These are phyloP conservation scores for Xylariaceae sp. DNA, from an alignment of 2,329 filamentous ascomycete genomes.

Conservation along the genomic window DNA sequence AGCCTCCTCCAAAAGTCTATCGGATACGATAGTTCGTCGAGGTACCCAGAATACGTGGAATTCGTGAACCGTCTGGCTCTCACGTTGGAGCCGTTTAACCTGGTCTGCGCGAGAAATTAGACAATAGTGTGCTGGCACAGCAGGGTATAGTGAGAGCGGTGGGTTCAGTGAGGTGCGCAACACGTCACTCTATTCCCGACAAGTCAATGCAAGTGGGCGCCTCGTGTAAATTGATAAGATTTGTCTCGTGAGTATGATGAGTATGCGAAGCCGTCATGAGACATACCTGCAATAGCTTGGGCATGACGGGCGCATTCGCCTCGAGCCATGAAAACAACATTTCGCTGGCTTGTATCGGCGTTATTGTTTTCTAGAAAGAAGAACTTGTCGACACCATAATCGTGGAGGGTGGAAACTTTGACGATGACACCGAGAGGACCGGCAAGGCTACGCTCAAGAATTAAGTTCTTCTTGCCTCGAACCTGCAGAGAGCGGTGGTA, in stretches of 20 bases:
- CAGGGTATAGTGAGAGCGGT: slow-evolving; percentile 27
- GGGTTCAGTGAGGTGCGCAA: too few relatives aligned
- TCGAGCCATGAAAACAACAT: slow-evolving; percentile 88
- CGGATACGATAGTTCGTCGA: slow-evolving; percentile 83
- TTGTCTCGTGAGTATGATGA: too few relatives aligned
- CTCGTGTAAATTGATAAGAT: too few relatives aligned
- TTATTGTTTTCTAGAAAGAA: slow-evolving; percentile 97
- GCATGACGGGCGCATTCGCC: slow-evolving; percentile 85
- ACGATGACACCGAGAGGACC: slow-evolving; percentile 87
- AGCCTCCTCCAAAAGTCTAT: slow-evolving; percentile 86
- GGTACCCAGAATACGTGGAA: slow-evolving; percentile 97
- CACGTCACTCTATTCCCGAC: too few relatives aligned
- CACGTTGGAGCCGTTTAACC: slow-evolving; percentile 82
- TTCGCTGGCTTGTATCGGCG: slow-evolving; percentile 88
- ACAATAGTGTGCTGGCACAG: slow-evolving; percentile 52
- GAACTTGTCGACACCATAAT: slow-evolving; percentile 96
- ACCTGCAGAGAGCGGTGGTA: slow-evolving; percentile 55
- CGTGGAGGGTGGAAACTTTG: slow-evolving; percentile 91
- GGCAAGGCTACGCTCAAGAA: slow-evolving; percentile 86
- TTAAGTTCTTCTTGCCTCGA: slow-evolving; percentile 96
- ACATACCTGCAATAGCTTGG: slow-evolving; percentile 81
- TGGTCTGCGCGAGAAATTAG: slow-evolving; percentile 68
- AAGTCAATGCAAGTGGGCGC: too few relatives aligned
- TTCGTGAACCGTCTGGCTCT: slow-evolving; percentile 87
- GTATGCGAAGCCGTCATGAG: not conserved